Percentiles rank a stretch among this genome's conserved stretches.
Evolutionary conservation across 345 rosid species (phyloP).

Genomic region (Euphorbia peplus): DNA sequence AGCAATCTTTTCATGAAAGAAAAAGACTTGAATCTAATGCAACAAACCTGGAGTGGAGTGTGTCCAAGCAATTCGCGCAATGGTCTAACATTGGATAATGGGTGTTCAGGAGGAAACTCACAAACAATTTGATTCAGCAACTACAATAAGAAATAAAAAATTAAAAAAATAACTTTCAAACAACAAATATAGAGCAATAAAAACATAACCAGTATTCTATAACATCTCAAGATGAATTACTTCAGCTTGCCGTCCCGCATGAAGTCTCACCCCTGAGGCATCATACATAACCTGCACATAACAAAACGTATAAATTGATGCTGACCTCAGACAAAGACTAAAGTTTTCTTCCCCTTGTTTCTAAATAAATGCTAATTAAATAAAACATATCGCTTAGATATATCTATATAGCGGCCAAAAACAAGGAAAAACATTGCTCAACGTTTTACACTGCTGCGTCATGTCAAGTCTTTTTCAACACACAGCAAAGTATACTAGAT

Average conservation of each 20-base stretch:
- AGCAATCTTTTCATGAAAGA: neutral
- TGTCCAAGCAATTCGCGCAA: conserved; percentile 94
- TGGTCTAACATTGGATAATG: conserved; percentile 75
- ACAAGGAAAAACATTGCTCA: no score
- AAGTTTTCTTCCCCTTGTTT: neutral
- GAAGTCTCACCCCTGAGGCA: conserved; percentile 92
- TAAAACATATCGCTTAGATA: no score
- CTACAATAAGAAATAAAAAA: conserved; percentile 38
- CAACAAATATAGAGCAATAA: neutral
- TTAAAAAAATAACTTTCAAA: no score
- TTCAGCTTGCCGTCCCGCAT: conserved; percentile 99
- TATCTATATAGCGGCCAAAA: no score
- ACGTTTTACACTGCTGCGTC: no score
- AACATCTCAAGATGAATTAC: conserved; percentile 34
- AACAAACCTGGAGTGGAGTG: conserved; percentile 83
- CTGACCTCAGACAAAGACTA: neutral
- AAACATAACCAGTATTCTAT: conserved; percentile 5
- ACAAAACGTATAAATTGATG: neutral
- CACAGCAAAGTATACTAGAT: no score
- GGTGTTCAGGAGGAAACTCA: conserved; percentile 96
- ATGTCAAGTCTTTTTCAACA: no score
- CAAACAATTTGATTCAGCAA: conserved; percentile 94
- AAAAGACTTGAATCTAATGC: conserved; percentile 7
- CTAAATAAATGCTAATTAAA: neutral
- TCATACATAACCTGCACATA: conserved; percentile 87